Evolutionary conservation across 352 stramenopile genomes (phyloP).

Genomic region (Elongisporangium undulatum): DNA sequence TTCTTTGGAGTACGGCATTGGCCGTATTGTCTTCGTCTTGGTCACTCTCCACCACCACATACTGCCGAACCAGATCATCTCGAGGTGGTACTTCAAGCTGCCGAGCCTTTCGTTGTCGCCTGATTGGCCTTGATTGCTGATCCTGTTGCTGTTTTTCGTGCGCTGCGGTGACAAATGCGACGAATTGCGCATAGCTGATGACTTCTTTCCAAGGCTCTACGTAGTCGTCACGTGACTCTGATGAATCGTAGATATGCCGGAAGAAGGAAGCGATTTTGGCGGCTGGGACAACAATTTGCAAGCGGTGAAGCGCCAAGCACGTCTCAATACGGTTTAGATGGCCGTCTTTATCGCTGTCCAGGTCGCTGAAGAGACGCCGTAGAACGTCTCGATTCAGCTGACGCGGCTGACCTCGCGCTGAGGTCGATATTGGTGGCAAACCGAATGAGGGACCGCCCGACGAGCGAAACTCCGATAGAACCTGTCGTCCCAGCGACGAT

Average conservation of each 20-base stretch:
- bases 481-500: constrained; percentile 59
- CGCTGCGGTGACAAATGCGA: constrained; percentile 61
- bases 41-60: too few species aligned
- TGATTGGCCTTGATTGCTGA: neutral
- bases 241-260: constrained; percentile 28
- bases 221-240: constrained; percentile 3
- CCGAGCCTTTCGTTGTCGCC: neutral
- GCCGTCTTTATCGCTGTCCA: constrained; percentile 64
- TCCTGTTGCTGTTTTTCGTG: constrained; percentile 22
- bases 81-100: neutral
- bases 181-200: constrained; percentile 78
- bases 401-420: constrained; percentile 2
- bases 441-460: constrained; percentile 51
- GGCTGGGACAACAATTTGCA: constrained; percentile 58
- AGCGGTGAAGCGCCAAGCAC: constrained; percentile 64
- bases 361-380: constrained; percentile 71
- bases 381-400: constrained; percentile 50
- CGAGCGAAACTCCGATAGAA: constrained; percentile 65
- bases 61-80: too few species aligned
- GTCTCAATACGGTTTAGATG: constrained; percentile 69
- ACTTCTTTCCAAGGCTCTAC: constrained; percentile 42
- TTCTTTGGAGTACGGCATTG: neutral
- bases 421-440: constrained; percentile 13
- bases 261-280: constrained; percentile 68
- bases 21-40: too few species aligned